Conservation (phyloP, 1,284 basidiomycete genomes). For the Kwoniella shivajii region DNA sequence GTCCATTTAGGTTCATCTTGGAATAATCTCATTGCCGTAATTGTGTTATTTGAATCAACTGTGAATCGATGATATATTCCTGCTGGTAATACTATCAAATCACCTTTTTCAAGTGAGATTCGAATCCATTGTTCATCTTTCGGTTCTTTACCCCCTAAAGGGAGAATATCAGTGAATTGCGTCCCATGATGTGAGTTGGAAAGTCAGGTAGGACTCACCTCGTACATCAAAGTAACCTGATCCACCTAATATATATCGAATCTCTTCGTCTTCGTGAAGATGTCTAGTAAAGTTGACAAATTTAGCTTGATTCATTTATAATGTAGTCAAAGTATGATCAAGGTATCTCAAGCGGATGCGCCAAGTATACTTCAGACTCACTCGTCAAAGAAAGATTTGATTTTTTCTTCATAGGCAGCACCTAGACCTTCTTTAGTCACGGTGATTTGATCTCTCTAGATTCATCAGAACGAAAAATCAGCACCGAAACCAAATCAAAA, state of each 20-base stretch:
- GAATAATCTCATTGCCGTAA: slow-evolving; percentile 76
- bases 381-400: slow-evolving; percentile 80
- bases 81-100: slow-evolving; percentile 71
- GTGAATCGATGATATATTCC: slow-evolving; percentile 86
- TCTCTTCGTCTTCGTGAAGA: slow-evolving; percentile 89
- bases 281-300: slow-evolving; percentile 73
- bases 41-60: slow-evolving; percentile 67
- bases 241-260: slow-evolving; percentile 77
- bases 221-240: slow-evolving; percentile 83
- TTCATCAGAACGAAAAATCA: neutral
- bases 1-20: slow-evolving; percentile 88
- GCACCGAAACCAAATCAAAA: neutral
- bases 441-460: slow-evolving; percentile 66
- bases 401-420: slow-evolving; percentile 73
- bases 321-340: neutral
- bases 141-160: slow-evolving; percentile 16
- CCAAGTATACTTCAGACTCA: slow-evolving; percentile 55
- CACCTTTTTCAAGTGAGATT: slow-evolving; percentile 67
- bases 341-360: neutral
- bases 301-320: slow-evolving; percentile 6
- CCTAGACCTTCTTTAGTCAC: slow-evolving; percentile 74
- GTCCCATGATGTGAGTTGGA: neutral
- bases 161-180: neutral
- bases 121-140: slow-evolving; percentile 71
- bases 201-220: slow-evolving; percentile 56